Conservation (phyloP, 768 basidiomycete genomes). For the Cubamyces sp. region DNA sequence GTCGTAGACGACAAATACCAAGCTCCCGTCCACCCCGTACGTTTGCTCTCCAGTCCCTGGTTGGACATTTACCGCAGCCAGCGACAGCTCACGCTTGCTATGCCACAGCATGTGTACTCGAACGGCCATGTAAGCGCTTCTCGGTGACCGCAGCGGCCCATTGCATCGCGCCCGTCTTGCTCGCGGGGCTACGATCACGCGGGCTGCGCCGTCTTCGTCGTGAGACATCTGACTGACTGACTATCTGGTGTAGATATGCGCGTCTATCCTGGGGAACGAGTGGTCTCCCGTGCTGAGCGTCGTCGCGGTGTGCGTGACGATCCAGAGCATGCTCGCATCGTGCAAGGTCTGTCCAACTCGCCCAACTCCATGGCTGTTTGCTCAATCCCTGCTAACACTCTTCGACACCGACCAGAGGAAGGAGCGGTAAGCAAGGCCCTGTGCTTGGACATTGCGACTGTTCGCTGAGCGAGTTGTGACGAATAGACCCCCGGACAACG, state of each 20-base stretch:
- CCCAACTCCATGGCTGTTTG: background rate
- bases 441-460: background rate
- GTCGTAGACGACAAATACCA: conserved; percentile 64
- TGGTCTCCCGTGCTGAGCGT: conserved; percentile 92
- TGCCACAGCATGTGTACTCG: conserved; percentile 76
- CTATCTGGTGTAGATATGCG: conserved; percentile 67
- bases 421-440: conserved; percentile 56
- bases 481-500: conserved; percentile 78
- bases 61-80: background rate
- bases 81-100: conserved; percentile 19
- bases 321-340: conserved; percentile 92
- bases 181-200: background rate
- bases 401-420: conserved; percentile 44
- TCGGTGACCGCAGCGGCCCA: too few species aligned
- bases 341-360: conserved; percentile 67
- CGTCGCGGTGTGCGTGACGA: conserved; percentile 77
- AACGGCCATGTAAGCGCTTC: conserved; percentile 69
- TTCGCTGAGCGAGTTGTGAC: background rate
- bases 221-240: background rate
- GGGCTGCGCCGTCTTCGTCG: background rate
- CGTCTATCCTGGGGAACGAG: conserved; percentile 85
- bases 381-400: background rate
- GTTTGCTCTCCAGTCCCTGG: conserved; percentile 27
- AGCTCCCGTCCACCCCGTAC: conserved; percentile 80
- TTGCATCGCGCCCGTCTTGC: too few species aligned